phyloP scores from a whole-genome alignment of 129 eudicot genomes.

The Tagetes erecta region DNA sequence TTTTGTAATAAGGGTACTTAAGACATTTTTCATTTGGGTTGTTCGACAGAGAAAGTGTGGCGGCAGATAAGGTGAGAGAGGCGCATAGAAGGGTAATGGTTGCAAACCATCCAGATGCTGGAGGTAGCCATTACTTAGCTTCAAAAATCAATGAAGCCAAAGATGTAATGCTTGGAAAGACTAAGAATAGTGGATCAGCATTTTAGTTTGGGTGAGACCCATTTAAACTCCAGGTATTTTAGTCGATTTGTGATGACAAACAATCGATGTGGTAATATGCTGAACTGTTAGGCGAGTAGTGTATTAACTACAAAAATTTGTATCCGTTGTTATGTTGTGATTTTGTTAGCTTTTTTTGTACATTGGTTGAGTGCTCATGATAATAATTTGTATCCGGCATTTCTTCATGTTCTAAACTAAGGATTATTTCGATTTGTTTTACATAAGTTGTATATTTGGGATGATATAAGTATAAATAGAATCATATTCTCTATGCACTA shows the following conservation, averaged over 20 bases:
- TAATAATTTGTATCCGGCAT: no score
- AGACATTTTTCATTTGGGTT: constrained; percentile 10
- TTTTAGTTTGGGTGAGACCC: constrained; percentile 30
- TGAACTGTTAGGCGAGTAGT: not conserved
- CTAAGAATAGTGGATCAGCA: constrained; percentile 46
- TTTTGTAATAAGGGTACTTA: constrained; percentile 2
- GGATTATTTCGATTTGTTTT: no score
- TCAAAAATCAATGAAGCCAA: constrained; percentile 83
- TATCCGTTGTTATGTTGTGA: constrained; percentile 14
- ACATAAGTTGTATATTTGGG: not conserved
- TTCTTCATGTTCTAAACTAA: no score
- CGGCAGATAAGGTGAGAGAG: constrained; percentile 65
- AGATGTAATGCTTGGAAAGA: constrained; percentile 68
- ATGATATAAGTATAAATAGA: not conserved
- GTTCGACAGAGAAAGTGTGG: constrained; percentile 60
- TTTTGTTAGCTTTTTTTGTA: not conserved
- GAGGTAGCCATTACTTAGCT: constrained; percentile 82
- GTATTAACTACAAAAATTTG: not conserved
- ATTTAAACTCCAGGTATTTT: not conserved
- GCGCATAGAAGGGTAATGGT: constrained; percentile 88
- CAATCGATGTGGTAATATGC: constrained; percentile 13
- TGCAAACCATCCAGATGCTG: constrained; percentile 87
- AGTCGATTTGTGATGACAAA: not conserved
- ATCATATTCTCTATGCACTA: no score
- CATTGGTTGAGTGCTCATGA: not conserved